phyloP scores from a whole-genome alignment of 768 basidiomycete species.

The Tricholoma terreum region DNA sequence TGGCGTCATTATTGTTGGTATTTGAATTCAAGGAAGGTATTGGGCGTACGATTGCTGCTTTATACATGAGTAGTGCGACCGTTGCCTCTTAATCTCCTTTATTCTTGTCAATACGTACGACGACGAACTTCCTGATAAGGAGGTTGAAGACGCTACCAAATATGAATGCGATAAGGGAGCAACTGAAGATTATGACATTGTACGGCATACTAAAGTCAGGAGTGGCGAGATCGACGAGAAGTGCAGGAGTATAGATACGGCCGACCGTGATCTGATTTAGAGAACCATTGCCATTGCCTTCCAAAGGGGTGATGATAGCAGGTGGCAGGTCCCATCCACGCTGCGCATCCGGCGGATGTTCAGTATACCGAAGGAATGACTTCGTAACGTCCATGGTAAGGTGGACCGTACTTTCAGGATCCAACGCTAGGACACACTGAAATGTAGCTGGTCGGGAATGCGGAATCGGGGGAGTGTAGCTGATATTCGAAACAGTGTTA shows the following conservation, averaged over 20 bases:
- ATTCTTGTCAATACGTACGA: constrained; percentile 32
- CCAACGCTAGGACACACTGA: constrained; percentile 68
- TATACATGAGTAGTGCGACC: background rate
- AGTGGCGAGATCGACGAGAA: constrained; percentile 92
- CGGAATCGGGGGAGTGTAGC: constrained; percentile 65
- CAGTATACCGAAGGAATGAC: constrained; percentile 88
- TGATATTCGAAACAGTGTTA: constrained; percentile 59
- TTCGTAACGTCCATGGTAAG: constrained; percentile 76
- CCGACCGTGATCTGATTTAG: constrained; percentile 11
- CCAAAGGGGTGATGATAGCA: constrained; percentile 62
- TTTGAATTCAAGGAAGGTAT: background rate
- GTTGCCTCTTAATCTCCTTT: constrained; percentile 12
- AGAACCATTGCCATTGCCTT: constrained; percentile 17
- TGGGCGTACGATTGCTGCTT: background rate
- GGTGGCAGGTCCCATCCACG: constrained; percentile 93
- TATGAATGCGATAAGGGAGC: constrained; percentile 85
- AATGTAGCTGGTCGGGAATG: constrained; percentile 77
- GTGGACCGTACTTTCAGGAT: constrained; percentile 58
- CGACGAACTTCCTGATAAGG: constrained; percentile 78
- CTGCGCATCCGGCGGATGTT: constrained; percentile 94
- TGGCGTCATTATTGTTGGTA: background rate
- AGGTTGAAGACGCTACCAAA: constrained; percentile 93
- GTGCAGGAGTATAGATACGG: constrained; percentile 73
- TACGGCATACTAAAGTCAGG: constrained; percentile 99
- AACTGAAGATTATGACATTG: constrained; percentile 97